Evolutionary conservation across 306 rosid species (phyloP), one percentile per base, ranked within the genome.

Genomic region (Delonix regia): DNA sequence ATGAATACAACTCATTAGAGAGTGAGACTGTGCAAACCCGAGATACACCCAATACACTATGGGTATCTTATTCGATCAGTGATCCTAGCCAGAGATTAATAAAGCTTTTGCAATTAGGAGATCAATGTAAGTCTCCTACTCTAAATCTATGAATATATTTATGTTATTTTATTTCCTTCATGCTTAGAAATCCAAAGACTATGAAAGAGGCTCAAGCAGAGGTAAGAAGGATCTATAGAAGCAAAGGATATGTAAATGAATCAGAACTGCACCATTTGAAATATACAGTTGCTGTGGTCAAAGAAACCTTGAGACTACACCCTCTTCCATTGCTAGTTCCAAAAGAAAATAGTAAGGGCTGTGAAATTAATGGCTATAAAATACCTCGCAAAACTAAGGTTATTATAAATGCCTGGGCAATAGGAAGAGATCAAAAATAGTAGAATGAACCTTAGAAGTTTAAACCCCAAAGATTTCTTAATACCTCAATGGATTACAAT

Each of bases 151-250:
- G n/a, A n/a, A n/a, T n/a, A n/a, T n/a, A n/a, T n/a, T n/a, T n/a
- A n/a, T n/a, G n/a, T n/a, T n/a, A n/a, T n/a, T n/a, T n/a, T n/a
- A n/a, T n/a, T n/a, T n/a, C n/a, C n/a, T n/a, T n/a, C n/a, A n/a
- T 78, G 51, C 25, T 78, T 13, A 69, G 6, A 34, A 69, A 69
- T 33, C 70, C 76, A 3, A 34, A 24, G 15, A 47, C 16, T 3
- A 33, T 78, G 75, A 42, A 56, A 6, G 25, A 78, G 45, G 75
- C 69, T 10, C 81, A 68, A 42, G 57, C 45, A 39, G 82, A 78
- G 36, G 67, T 53, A 8, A 53, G 61, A 10, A 53, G 22, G 5
- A 15, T 21, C 5, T 21, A 7, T 21, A 14, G 61, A 21, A 53
- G 27, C 61, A 53, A 53, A 53, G 61, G 61, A 9, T 9, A 53